A percentile compares a stretch with the other conserved stretches of the same genome.
phyloP scores from a whole-genome alignment of 345 rosid species.

The Lumnitzera racemosa region DNA sequence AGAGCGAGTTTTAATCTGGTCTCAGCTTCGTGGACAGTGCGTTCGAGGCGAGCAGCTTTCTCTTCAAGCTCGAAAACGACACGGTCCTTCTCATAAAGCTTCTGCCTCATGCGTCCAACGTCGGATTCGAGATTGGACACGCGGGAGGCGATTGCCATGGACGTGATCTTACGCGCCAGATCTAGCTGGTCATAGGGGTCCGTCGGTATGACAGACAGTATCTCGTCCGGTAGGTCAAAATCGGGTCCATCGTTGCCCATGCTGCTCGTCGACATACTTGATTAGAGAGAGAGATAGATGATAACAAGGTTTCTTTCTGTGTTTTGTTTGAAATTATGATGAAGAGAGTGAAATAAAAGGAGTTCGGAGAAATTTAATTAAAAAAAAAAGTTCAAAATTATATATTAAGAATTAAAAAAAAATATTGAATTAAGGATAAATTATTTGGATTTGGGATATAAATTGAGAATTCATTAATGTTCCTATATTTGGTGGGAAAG shows the following conservation, averaged over 20 bases:
- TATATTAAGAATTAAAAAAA: too few species aligned
- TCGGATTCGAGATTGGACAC: slow-evolving; percentile 79
- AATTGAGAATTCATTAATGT: too few species aligned
- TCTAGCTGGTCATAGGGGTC: slow-evolving; percentile 93
- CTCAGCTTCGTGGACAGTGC: slow-evolving; percentile 44
- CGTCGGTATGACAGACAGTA: slow-evolving; percentile 72
- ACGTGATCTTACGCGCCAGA: slow-evolving; percentile 93
- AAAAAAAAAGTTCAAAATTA: too few species aligned
- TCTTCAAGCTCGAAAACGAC: slow-evolving; percentile 50
- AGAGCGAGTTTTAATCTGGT: slow-evolving; percentile 41
- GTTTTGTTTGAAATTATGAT: not conserved
- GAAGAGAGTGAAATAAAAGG: not conserved
- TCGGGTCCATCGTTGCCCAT: slow-evolving; percentile 25
- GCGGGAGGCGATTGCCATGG: slow-evolving; percentile 92
- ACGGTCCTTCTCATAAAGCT: slow-evolving; percentile 57
- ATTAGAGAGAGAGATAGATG: slow-evolving; percentile 1
- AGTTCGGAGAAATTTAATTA: too few species aligned
- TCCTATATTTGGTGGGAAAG: too few species aligned
- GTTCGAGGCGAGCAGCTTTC: slow-evolving; percentile 41
- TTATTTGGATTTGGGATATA: too few species aligned
- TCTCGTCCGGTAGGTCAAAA: slow-evolving; percentile 61
- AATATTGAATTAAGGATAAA: too few species aligned
- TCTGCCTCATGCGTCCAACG: slow-evolving; percentile 38
- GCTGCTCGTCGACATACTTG: slow-evolving; percentile 26
- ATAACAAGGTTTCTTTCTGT: not conserved